phyloP scores from a whole-genome alignment of 2,329 filamentous ascomycete species.

The Dothideomycetes sp. region DNA sequence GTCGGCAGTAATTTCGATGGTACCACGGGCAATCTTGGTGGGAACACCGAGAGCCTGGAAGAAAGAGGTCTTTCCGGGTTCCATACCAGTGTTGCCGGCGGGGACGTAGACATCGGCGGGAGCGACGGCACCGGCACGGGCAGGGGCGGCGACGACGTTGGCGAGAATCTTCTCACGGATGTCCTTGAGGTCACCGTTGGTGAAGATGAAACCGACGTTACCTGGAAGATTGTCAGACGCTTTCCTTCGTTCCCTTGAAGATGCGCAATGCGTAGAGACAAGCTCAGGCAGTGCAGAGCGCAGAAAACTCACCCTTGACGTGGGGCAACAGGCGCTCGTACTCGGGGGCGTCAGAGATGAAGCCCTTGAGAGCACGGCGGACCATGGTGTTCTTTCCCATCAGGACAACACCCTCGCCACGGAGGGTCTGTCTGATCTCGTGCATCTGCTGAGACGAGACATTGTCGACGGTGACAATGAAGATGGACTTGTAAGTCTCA shows the following conservation, averaged over 20 bases:
- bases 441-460: constrained; percentile 99
- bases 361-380: constrained; percentile 94
- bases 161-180: constrained; percentile 87
- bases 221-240: constrained; percentile 34
- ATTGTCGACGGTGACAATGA: constrained; percentile 90
- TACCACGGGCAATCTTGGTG: constrained; percentile 99
- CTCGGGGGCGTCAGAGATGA: constrained; percentile 82
- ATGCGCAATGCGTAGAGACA: constrained; percentile 99
- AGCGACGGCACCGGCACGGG: constrained; percentile 94
- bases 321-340: constrained; percentile 95
- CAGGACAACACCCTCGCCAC: constrained; percentile 85
- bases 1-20: constrained; percentile 98
- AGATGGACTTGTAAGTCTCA: constrained; percentile 93
- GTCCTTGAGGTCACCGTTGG: constrained; percentile 87
- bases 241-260: constrained; percentile 76
- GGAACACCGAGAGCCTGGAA: constrained; percentile 99
- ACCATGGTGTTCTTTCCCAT: constrained; percentile 99
- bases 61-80: constrained; percentile 99
- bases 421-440: constrained; percentile 92
- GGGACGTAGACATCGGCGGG: constrained; percentile 90
- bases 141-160: constrained; percentile 96
- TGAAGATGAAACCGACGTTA: constrained; percentile 99
- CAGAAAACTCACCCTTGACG: constrained; percentile 57
- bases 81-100: constrained; percentile 99
- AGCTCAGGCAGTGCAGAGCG: constrained; percentile 67